Conservation (phyloP, 2,329 filamentous ascomycete genomes). For the Calonectria fujianensis region DNA sequence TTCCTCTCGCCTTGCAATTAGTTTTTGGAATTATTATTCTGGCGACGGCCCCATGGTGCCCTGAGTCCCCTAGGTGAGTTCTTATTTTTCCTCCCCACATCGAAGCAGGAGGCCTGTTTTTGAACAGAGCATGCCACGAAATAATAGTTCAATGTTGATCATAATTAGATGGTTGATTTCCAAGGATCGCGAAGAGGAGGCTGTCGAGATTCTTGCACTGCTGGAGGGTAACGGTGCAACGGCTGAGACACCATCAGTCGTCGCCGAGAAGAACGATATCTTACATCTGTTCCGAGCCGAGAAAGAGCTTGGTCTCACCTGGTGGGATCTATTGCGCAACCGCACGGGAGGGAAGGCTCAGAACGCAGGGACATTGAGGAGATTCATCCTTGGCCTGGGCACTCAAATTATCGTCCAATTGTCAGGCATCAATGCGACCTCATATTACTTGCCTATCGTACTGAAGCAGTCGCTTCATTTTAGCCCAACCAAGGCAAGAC, state of each 20-base stretch:
- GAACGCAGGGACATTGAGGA: neutral
- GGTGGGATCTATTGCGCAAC: constrained; percentile 9
- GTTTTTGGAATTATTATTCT: neutral
- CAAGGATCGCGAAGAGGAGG: neutral
- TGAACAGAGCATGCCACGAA: neutral
- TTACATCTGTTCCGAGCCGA: neutral
- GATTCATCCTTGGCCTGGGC: constrained; percentile 1
- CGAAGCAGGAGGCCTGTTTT: neutral
- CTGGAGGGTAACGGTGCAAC: neutral
- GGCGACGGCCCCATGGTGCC: neutral
- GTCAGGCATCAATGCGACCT: neutral
- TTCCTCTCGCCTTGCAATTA: neutral
- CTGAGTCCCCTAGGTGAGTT: constrained; percentile 4
- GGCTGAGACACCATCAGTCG: neutral
- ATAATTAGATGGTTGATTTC: neutral
- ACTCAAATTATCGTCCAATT: neutral
- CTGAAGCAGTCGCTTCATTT: constrained; percentile 12
- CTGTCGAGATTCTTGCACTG: neutral
- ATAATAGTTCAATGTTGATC: neutral
- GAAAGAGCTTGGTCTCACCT: neutral
- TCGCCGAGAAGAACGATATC: constrained; percentile 4
- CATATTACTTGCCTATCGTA: neutral
- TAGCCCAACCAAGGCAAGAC: neutral
- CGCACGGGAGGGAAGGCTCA: neutral
- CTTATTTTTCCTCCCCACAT: neutral